Conservation (phyloP, 1,284 basidiomycete genomes). For the Thecaphora frezii region DNA sequence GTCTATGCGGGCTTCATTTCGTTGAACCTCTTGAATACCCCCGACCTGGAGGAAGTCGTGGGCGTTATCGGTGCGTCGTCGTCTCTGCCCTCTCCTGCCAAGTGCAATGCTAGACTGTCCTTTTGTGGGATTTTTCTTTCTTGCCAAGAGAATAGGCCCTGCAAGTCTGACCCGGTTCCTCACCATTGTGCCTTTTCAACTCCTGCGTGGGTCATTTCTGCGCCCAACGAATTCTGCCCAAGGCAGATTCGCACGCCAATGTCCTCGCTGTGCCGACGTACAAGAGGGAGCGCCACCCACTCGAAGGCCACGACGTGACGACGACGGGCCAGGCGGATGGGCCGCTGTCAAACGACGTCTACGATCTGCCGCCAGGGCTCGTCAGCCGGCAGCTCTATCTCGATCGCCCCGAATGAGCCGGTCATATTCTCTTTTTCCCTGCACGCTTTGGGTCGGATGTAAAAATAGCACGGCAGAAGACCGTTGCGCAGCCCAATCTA, state of each 20-base stretch:
- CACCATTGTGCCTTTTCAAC: no score
- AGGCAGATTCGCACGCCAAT: constrained; percentile 7
- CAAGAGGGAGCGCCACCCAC: not conserved
- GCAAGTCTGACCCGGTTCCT: no score
- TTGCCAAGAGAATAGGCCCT: no score
- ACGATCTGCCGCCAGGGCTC: constrained; percentile 38
- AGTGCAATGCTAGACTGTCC: no score
- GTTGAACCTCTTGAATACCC: constrained; percentile 27
- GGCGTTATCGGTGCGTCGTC: constrained; percentile 19
- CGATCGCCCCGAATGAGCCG: no score
- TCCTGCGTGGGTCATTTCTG: no score
- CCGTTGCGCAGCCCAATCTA: no score
- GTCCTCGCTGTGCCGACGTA: not conserved
- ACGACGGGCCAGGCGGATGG: constrained; percentile 3
- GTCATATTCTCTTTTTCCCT: no score
- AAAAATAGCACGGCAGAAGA: no score
- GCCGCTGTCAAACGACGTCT: constrained; percentile 22
- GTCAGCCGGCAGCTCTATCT: constrained; percentile 28
- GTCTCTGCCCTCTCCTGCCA: not conserved
- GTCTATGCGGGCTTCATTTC: constrained; percentile 39
- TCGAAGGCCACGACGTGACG: not conserved
- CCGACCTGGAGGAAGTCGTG: constrained; percentile 23
- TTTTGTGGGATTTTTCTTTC: no score
- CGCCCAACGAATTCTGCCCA: no score
- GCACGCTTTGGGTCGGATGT: no score